Percentiles rank a stretch among this genome's conserved stretches.
These are phyloP conservation scores for Pseudopithomyces chartarum DNA, from an alignment of 2,329 filamentous ascomycete species.

Conservation along the genomic window DNA sequence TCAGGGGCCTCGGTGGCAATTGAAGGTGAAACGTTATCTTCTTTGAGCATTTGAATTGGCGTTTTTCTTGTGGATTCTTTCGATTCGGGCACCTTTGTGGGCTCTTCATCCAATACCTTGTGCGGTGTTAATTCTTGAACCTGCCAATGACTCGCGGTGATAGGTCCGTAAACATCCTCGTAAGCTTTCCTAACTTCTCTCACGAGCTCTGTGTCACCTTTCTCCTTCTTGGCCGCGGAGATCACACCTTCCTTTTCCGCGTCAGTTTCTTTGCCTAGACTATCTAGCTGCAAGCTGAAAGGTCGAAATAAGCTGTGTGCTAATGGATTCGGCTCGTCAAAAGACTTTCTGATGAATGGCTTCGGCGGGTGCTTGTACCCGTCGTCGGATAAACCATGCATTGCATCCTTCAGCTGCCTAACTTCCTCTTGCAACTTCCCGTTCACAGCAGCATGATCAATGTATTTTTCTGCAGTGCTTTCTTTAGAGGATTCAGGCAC, in stretches of 20 bases:
- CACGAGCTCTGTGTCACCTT: constrained; percentile 26
- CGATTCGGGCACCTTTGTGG: neutral
- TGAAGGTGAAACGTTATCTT: constrained; percentile 9
- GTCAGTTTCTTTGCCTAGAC: constrained; percentile 24
- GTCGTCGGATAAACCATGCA: constrained; percentile 37
- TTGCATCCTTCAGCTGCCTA: constrained; percentile 30
- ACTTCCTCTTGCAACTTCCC: constrained; percentile 33
- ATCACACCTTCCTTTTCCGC: constrained; percentile 9
- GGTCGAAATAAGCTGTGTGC: constrained; percentile 39
- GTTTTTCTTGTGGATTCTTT: neutral
- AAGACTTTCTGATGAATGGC: constrained; percentile 10
- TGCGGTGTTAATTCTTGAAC: constrained; percentile 2
- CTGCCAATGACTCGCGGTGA: constrained; percentile 30
- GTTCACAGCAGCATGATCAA: constrained; percentile 18
- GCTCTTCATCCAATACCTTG: neutral
- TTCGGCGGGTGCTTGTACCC: constrained; percentile 27
- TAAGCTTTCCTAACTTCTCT: constrained; percentile 31
- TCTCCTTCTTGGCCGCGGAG: constrained; percentile 14
- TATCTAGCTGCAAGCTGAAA: constrained; percentile 32
- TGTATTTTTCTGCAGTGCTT: constrained; percentile 12
- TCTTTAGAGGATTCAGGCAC: neutral
- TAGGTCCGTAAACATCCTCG: constrained; percentile 33
- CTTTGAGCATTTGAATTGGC: constrained; percentile 12
- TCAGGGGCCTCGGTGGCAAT: neutral
- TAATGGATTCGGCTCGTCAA: constrained; percentile 30